phyloP scores from a whole-genome alignment of 1,139 yeast species.

The Taiozyma sp. region DNA sequence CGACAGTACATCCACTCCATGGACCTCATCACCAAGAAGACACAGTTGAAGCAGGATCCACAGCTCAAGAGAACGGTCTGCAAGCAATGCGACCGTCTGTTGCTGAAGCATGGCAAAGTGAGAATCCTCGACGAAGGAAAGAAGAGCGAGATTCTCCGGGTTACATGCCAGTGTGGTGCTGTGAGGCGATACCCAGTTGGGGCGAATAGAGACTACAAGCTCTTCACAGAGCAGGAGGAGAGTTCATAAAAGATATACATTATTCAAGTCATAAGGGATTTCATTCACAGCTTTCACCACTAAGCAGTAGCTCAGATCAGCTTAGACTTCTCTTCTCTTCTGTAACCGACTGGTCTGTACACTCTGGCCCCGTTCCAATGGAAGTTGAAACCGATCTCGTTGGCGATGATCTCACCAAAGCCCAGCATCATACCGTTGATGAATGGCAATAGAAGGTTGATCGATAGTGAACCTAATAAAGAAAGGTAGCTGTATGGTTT shows the following conservation, averaged over 20 bases:
- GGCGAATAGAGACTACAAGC: slow-evolving; percentile 26
- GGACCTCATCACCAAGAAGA: slow-evolving; percentile 51
- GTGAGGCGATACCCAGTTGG: slow-evolving; percentile 37
- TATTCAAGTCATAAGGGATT: neutral
- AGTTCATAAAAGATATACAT: neutral
- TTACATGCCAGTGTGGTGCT: slow-evolving; percentile 34
- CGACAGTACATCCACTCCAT: slow-evolving; percentile 44
- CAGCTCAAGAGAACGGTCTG: slow-evolving; percentile 57
- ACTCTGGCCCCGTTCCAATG: slow-evolving; percentile 78
- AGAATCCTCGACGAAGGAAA: slow-evolving; percentile 23
- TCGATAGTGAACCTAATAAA: slow-evolving; percentile 37
- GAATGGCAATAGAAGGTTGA: slow-evolving; percentile 81
- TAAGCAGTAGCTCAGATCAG: neutral
- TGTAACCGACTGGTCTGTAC: slow-evolving; percentile 5
- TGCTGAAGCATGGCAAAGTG: slow-evolving; percentile 41
- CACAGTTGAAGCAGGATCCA: slow-evolving; percentile 60
- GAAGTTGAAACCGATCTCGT: slow-evolving; percentile 80
- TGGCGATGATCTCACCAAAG: slow-evolving; percentile 93
- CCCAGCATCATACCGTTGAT: slow-evolving; percentile 95
- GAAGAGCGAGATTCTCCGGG: slow-evolving; percentile 27
- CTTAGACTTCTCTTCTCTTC: neutral
- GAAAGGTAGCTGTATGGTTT: neutral
- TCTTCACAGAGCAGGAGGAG: slow-evolving; percentile 22
- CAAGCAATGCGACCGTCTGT: slow-evolving; percentile 47
- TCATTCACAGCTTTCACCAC: neutral